Base-by-base conservation (phyloP, 2,329 filamentous ascomycete species). In the Didymella segeticola region DNA sequence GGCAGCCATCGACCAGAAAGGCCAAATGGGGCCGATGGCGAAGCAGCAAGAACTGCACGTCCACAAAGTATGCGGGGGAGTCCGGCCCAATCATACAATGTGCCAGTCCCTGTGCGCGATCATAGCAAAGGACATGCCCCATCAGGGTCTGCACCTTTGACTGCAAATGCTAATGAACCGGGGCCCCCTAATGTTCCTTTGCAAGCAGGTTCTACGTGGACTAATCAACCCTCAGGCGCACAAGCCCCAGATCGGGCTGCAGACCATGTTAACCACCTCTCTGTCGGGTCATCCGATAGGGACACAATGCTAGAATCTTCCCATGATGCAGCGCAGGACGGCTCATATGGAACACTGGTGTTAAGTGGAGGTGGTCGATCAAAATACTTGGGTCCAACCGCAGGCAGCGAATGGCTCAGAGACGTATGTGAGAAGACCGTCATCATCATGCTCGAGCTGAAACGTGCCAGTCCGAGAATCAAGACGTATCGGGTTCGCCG, bases 401-500 rank as follows among this genome's bases (percentile, higher is more conserved):
- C 46, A 25, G 46, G 46, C 11, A 49, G 46, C 27, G 46, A 41
- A 29, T 49, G 46, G 46, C 36, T 49, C 9, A 41, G 25, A 42
- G 46, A 49, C 26, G 46, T 49, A 39, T 38, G 45, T 48, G 8
- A 39, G 22, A 10, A 19, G 12, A 45, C 14, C 9, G 9, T 36
- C 12, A 23, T 14, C 19, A 33, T 20, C 17, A 15, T 6, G 15
- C 5, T 17, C n/a, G 25, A 26, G 42, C 42, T 45, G 31, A 45
- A 34, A 23, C 19, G 29, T 45, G 27, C 42, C 17, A 45, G 42
- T 45, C 42, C 12, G 42, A 45, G 19, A 34, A 23, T 11, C 42
- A 45, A 34, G 19, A 45, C 17, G 19, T 29, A 34, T 34, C 25
- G 19, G 42, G 25, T 19, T 45, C 42, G 20, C 29, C 29, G 15